These are phyloP conservation scores for Aspergillus pseudotamarii DNA, from an alignment of 2,329 filamentous ascomycete genomes.

Conservation along the genomic window DNA sequence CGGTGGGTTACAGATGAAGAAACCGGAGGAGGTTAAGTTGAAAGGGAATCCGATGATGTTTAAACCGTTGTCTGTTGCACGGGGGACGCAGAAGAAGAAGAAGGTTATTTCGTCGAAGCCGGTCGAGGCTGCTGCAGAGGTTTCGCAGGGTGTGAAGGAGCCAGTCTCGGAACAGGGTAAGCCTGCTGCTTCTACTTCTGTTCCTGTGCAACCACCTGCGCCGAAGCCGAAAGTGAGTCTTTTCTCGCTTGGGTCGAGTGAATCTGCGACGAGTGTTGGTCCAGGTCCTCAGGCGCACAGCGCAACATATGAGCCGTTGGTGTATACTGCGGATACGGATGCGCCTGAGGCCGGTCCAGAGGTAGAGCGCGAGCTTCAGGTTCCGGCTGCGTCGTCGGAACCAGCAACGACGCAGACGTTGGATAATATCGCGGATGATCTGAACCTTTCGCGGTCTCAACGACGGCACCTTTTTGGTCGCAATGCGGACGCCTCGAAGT, in stretches of 20 bases:
- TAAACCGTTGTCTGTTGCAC: conserved; percentile 80
- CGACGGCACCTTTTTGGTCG: conserved; percentile 86
- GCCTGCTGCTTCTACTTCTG: conserved; percentile 13
- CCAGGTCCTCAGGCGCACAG: conserved; percentile 11
- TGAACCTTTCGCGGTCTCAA: conserved; percentile 77
- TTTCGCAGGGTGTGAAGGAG: neutral
- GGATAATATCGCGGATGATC: conserved; percentile 70
- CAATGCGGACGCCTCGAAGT: conserved; percentile 50
- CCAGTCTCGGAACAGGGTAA: conserved; percentile 12
- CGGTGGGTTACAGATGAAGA: conserved; percentile 18
- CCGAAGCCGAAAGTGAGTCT: conserved; percentile 49
- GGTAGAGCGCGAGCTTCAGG: conserved; percentile 15
- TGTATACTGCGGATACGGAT: conserved; percentile 39
- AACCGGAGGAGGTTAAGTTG: conserved; percentile 48
- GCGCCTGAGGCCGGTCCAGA: conserved; percentile 22
- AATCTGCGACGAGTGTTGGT: conserved; percentile 18
- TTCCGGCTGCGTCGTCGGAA: conserved; percentile 14
- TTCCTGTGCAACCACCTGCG: conserved; percentile 15
- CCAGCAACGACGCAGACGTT: conserved; percentile 56
- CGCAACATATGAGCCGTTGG: conserved; percentile 42
- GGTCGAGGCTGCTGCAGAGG: conserved; percentile 20
- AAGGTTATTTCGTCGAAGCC: conserved; percentile 34
- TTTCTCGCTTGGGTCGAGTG: conserved; percentile 43
- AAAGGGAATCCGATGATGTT: conserved; percentile 85
- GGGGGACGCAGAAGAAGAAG: conserved; percentile 73